Conservation (phyloP, 106 monocot species). For the Amphibolis antarctica region DNA sequence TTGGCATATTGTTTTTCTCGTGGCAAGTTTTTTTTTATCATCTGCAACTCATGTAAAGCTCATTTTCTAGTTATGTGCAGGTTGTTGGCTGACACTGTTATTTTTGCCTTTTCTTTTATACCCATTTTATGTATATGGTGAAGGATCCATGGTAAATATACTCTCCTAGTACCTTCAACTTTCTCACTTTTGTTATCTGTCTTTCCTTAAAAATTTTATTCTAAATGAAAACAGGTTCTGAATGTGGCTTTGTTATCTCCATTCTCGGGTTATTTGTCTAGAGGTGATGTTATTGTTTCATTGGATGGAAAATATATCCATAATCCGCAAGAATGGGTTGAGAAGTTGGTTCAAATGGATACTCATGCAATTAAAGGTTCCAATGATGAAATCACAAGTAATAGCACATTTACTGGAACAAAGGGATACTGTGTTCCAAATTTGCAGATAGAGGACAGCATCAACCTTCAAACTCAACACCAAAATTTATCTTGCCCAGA, state of each 20-base stretch:
- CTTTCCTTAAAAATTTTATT: background rate
- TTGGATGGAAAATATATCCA: constrained; percentile 54
- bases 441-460: constrained; percentile 32
- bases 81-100: constrained; percentile 38
- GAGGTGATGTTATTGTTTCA: constrained; percentile 44
- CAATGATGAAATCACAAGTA: constrained; percentile 3
- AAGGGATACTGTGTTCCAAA: constrained; percentile 79
- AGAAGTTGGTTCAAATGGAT: constrained; percentile 31
- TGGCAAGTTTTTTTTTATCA: background rate
- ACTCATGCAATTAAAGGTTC: constrained; percentile 8
- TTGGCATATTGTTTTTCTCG: background rate
- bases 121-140: constrained; percentile 53
- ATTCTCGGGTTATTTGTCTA: constrained; percentile 46
- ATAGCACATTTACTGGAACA: background rate
- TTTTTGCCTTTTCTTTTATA: constrained; percentile 48
- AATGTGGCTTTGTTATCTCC: constrained; percentile 43
- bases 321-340: constrained; percentile 42
- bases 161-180: background rate
- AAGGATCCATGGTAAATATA: constrained; percentile 54
- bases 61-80: constrained; percentile 48
- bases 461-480: constrained; percentile 8
- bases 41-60: background rate
- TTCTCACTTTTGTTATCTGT: background rate
- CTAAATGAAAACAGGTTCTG: constrained; percentile 38
- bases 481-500: constrained; percentile 47